Conservation (phyloP, 2,329 filamentous ascomycete species). For the Pseudopyricularia cyperi region DNA sequence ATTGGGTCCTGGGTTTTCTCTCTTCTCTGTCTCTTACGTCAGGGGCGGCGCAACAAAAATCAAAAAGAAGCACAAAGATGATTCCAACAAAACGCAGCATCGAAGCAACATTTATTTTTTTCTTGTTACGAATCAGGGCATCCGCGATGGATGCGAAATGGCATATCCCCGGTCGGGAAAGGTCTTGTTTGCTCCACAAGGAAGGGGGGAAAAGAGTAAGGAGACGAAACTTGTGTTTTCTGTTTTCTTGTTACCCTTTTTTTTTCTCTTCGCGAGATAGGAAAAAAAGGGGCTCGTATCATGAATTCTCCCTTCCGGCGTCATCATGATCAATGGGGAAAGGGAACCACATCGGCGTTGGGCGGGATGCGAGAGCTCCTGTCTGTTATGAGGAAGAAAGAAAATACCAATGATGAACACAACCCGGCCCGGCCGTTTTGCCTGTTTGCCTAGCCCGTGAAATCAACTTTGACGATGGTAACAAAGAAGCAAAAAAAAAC, state of each 20-base stretch:
- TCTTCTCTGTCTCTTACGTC: constrained; percentile 1
- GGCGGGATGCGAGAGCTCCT: neutral
- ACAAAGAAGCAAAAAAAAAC: neutral
- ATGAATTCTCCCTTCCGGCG: neutral
- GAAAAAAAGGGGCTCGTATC: neutral
- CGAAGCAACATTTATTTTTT: constrained; percentile 1
- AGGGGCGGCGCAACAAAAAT: neutral
- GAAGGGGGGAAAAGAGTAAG: neutral
- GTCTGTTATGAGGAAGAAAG: neutral
- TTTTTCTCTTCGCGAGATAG: neutral
- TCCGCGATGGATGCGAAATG: neutral
- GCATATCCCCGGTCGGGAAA: neutral
- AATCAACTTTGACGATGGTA: neutral
- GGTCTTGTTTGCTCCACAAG: neutral
- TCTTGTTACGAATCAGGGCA: neutral
- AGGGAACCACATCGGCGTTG: neutral
- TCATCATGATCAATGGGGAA: neutral
- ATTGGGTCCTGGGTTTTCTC: neutral
- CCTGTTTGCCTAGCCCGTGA: neutral
- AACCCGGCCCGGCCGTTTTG: neutral
- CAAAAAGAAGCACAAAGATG: constrained; percentile 1
- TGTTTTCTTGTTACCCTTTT: neutral
- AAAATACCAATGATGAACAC: neutral
- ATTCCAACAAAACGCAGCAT: neutral
- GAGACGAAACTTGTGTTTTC: too few relatives aligned